Evolutionary conservation across 805 yeast genomes (phyloP).

Genomic region (Suhomyces sp.): DNA sequence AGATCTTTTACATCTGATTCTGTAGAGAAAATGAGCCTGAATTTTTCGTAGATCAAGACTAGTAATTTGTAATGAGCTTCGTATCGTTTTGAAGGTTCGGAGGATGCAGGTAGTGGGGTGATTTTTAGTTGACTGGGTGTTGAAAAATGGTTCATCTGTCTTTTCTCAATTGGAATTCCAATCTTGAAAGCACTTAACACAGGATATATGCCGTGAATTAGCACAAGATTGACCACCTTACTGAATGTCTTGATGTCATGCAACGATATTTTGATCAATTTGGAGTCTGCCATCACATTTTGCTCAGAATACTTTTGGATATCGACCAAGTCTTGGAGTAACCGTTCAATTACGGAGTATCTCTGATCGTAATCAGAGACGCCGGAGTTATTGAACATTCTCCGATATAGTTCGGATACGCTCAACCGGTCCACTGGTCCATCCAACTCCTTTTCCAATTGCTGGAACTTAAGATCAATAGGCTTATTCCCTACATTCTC

Average conservation of each 20-base stretch:
- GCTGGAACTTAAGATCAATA: constrained; percentile 32
- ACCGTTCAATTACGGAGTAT: not conserved
- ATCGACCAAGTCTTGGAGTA: constrained; percentile 30
- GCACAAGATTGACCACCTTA: constrained; percentile 57
- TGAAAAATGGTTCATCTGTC: constrained; percentile 52
- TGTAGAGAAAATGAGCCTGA: constrained; percentile 32
- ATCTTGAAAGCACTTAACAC: constrained; percentile 50
- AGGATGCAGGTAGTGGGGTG: not conserved
- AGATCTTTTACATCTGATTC: constrained; percentile 52
- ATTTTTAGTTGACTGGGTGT: constrained; percentile 16
- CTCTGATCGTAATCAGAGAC: not conserved
- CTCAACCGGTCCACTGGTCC: constrained; percentile 23
- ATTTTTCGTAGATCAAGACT: constrained; percentile 27
- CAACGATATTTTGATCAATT: constrained; percentile 63
- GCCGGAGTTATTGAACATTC: not conserved
- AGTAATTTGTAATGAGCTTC: constrained; percentile 15
- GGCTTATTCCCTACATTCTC: constrained; percentile 28
- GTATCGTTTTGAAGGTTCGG: not conserved
- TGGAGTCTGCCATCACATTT: constrained; percentile 17
- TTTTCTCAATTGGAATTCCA: constrained; percentile 62
- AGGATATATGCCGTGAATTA: constrained; percentile 70
- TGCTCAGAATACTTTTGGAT: constrained; percentile 39
- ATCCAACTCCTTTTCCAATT: constrained; percentile 23
- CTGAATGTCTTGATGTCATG: constrained; percentile 81
- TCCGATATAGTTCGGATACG: constrained; percentile 3